phyloP scores from a whole-genome alignment of 257 asterid species.

The Osmanthus fragrans region DNA sequence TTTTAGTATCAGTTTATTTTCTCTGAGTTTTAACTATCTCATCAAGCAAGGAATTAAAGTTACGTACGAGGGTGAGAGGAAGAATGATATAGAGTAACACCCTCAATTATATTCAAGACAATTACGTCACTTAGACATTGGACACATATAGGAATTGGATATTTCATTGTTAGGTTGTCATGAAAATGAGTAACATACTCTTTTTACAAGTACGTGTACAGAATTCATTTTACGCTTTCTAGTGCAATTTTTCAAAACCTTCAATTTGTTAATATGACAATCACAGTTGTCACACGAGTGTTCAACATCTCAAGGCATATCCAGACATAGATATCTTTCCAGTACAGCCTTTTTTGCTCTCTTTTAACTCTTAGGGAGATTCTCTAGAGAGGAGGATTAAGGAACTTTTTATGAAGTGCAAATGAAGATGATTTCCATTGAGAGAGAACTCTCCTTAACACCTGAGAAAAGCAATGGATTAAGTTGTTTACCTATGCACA shows the following conservation, averaged over 20 bases:
- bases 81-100: not conserved
- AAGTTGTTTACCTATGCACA: not conserved
- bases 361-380: not conserved
- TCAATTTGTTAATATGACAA: too few relatives aligned
- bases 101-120: not conserved
- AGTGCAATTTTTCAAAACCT: too few relatives aligned
- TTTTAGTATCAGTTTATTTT: not conserved
- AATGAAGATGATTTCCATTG: not conserved
- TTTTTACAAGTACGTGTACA: not conserved
- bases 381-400: not conserved
- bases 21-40: not conserved
- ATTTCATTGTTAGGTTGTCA: not conserved
- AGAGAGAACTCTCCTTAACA: not conserved
- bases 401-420: not conserved
- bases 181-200: not conserved
- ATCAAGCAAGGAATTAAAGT: not conserved
- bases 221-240: not conserved
- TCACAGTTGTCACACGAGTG: not conserved
- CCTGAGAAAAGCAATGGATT: not conserved
- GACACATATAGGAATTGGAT: not conserved
- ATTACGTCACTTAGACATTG: not conserved
- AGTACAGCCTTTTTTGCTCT: not conserved
- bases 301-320: not conserved
- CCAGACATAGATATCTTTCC: not conserved
- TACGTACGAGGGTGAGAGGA: not conserved